Evolutionary conservation across 768 basidiomycete species (phyloP).

Genomic region (Pisolithus tinctorius): DNA sequence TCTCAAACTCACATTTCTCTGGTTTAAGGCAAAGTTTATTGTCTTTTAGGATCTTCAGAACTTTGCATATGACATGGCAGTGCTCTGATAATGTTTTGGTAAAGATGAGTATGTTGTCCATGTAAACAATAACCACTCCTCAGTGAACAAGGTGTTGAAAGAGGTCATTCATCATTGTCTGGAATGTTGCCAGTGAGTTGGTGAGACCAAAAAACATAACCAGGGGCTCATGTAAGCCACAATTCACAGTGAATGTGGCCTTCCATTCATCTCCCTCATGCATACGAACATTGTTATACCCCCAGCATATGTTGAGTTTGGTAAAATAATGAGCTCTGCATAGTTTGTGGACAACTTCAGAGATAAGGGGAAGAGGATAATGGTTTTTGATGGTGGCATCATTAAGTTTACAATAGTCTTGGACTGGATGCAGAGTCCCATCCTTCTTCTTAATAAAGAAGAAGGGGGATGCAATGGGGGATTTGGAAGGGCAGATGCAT

Average conservation of each 20-base stretch:
- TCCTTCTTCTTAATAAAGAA: conserved; percentile 34
- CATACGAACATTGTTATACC: conserved; percentile 29
- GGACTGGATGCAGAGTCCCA: too few relatives aligned
- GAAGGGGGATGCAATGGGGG: conserved; percentile 14
- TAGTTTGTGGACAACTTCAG: conserved; percentile 18
- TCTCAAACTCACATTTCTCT: background rate
- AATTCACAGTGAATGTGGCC: conserved; percentile 22
- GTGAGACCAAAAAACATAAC: too few relatives aligned
- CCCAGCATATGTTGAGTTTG: conserved; percentile 25
- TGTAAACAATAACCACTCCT: conserved; percentile 26
- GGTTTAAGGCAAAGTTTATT: background rate
- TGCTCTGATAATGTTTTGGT: conserved; percentile 25
- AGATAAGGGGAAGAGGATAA: conserved; percentile 20
- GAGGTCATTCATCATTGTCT: too few relatives aligned
- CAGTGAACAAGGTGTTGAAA: too few relatives aligned
- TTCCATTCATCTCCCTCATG: conserved; percentile 25
- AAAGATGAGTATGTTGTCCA: conserved; percentile 37
- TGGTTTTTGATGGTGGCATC: too few relatives aligned
- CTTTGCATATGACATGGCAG: background rate
- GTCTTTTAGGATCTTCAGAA: accelerated
- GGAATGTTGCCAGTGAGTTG: too few relatives aligned
- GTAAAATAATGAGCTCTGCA: conserved; percentile 17
- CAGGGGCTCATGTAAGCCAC: too few relatives aligned
- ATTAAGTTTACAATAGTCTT: too few relatives aligned
- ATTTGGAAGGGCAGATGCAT: conserved; percentile 13